These are phyloP conservation scores for Berkeleyomyces rouxiae DNA, from an alignment of 2,329 filamentous ascomycete species.

Conservation along the genomic window DNA sequence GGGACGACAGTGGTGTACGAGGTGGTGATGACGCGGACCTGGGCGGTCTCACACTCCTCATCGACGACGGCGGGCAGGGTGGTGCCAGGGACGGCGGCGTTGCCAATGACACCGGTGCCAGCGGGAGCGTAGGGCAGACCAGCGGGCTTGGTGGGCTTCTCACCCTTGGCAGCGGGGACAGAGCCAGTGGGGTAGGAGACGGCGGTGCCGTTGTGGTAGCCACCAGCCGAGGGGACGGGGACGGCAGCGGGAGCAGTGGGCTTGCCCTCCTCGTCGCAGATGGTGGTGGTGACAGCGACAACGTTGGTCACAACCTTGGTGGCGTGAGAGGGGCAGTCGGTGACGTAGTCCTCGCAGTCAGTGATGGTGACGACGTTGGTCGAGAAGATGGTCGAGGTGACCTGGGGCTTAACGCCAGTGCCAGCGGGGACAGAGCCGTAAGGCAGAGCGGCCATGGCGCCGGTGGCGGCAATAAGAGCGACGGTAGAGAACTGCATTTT, in stretches of 20 bases:
- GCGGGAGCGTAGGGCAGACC: slow-evolving; percentile 11
- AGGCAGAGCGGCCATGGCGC: slow-evolving; percentile 27
- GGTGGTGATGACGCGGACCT: slow-evolving; percentile 37
- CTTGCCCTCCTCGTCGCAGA: slow-evolving; percentile 21
- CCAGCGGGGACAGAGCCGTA: slow-evolving; percentile 16
- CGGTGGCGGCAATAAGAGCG: slow-evolving; percentile 33
- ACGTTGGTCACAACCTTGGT: slow-evolving; percentile 24
- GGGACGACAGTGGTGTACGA: slow-evolving; percentile 39
- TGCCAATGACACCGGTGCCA: slow-evolving; percentile 6
- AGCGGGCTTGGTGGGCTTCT: neutral
- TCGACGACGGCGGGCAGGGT: slow-evolving; percentile 16
- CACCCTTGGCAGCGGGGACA: slow-evolving; percentile 5
- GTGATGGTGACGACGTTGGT: slow-evolving; percentile 45
- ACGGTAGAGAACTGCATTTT: slow-evolving; percentile 36
- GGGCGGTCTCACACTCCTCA: slow-evolving; percentile 20
- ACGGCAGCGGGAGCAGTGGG: slow-evolving; percentile 3
- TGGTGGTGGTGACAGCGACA: slow-evolving; percentile 24
- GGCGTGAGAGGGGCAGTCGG: slow-evolving; percentile 39
- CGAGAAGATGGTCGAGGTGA: slow-evolving; percentile 36
- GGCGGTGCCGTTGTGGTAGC: slow-evolving; percentile 14
- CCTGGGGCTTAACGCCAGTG: slow-evolving; percentile 26
- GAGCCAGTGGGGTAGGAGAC: slow-evolving; percentile 12
- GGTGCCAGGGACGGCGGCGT: slow-evolving; percentile 14
- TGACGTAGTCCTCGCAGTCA: slow-evolving; percentile 41
- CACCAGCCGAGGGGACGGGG: slow-evolving; percentile 3